Conservation (phyloP, 768 basidiomycete genomes). For the Scleroderma bovista region DNA sequence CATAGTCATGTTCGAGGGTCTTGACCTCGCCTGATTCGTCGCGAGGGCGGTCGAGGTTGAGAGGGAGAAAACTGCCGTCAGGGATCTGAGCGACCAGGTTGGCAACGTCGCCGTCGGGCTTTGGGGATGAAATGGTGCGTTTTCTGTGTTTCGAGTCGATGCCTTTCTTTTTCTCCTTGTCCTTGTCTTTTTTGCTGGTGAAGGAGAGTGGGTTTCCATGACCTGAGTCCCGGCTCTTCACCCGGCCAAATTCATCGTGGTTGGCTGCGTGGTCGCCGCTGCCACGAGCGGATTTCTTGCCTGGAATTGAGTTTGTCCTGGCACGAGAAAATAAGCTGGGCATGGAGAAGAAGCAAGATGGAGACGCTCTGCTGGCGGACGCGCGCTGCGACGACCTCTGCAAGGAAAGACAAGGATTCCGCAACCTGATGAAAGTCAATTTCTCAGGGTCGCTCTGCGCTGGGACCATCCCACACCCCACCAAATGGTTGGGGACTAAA, state of each 20-base stretch:
- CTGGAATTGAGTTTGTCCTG: slow-evolving; percentile 54
- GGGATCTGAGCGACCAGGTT: slow-evolving; percentile 36
- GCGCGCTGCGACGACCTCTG: slow-evolving; percentile 15
- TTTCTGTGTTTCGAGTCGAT: slow-evolving; percentile 30
- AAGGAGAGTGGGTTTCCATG: slow-evolving; percentile 15
- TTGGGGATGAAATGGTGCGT: slow-evolving; percentile 39
- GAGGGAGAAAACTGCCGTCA: slow-evolving; percentile 50
- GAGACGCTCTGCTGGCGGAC: slow-evolving; percentile 5
- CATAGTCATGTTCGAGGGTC: slow-evolving; percentile 49
- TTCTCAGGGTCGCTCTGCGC: slow-evolving; percentile 23
- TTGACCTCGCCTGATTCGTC: slow-evolving; percentile 35
- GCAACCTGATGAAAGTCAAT: slow-evolving; percentile 7
- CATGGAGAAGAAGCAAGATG: slow-evolving; percentile 38
- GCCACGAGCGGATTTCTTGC: slow-evolving; percentile 4
- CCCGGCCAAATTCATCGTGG: slow-evolving; percentile 64
- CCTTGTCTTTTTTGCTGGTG: slow-evolving; percentile 45
- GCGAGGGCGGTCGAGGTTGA: slow-evolving; percentile 45
- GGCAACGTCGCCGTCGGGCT: slow-evolving; percentile 27
- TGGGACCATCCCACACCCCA: slow-evolving; percentile 5
- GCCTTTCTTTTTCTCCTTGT: slow-evolving; percentile 43
- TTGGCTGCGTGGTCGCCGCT: slow-evolving; percentile 10
- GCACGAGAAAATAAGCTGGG: slow-evolving; percentile 70
- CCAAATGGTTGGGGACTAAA: not conserved
- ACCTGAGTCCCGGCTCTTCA: slow-evolving; percentile 41
- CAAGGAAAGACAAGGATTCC: slow-evolving; percentile 4